A percentile compares a stretch with the other conserved stretches of the same genome.
These are phyloP conservation scores for Eucalyptus lansdowneana DNA, from an alignment of 345 rosid genomes.

Conservation along the genomic window DNA sequence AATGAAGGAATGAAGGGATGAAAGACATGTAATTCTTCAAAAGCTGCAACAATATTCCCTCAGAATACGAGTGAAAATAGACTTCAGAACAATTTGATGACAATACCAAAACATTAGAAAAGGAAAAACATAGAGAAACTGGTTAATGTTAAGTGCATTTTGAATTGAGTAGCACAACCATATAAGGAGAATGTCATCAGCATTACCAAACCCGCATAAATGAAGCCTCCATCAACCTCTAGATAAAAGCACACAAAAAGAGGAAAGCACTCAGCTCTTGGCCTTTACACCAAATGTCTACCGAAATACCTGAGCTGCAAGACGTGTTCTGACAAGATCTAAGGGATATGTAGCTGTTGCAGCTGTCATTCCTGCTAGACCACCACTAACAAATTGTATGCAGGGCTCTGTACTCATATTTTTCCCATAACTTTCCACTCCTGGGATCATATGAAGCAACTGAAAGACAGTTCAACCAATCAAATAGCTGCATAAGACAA, in stretches of 20 bases:
- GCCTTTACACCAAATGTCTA: not conserved
- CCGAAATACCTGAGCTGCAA: slow-evolving; percentile 74
- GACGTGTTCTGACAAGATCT: slow-evolving; percentile 97
- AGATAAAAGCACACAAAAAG: not conserved
- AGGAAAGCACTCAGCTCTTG: not conserved
- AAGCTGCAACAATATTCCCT: not conserved
- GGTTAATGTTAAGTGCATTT: not conserved
- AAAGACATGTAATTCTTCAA: not conserved
- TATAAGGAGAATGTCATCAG: not conserved
- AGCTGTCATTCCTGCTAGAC: slow-evolving; percentile 95
- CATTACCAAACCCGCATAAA: not conserved
- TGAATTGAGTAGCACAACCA: not conserved
- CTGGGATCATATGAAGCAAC: slow-evolving; percentile 46
- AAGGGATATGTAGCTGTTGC: slow-evolving; percentile 91
- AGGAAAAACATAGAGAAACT: not conserved
- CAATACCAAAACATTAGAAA: not conserved
- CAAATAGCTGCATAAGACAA: not conserved
- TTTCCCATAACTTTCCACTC: slow-evolving; percentile 27
- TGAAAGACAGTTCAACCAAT: slow-evolving; percentile 7
- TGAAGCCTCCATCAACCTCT: not conserved
- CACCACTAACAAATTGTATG: slow-evolving; percentile 76
- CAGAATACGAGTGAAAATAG: not conserved
- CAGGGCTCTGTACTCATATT: slow-evolving; percentile 40
- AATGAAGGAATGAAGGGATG: not conserved
- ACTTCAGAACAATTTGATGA: not conserved